Evolutionary conservation across 2,329 filamentous ascomycete species (phyloP), one percentile per base, ranked within the genome.

Genomic region (Penicillium fuscoglaucum): DNA sequence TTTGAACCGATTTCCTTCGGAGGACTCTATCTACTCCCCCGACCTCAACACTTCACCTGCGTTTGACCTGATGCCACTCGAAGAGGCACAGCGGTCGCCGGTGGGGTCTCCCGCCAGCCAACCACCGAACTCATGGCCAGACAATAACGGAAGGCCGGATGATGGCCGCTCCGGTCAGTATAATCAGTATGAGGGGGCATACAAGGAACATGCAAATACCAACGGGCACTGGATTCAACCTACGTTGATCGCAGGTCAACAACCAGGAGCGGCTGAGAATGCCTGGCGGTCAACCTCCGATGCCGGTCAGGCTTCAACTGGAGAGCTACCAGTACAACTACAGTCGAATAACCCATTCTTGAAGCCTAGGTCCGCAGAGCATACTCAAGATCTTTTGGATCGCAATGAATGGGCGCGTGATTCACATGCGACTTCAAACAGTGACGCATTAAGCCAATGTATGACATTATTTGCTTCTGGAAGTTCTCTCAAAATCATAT

Each of bases 331-430:
- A 0, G 61, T 68, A 33, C 71, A 70, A 46, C 64, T 77, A 26
- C 72, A 68, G 52, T 76, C 74, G 17, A 77, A 77, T 49, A 77
- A 77, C 40, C 75, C 75, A 6, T 77, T 77, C 44, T 46, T 76
- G 51, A 75, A 72, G 53, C 57, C 70, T 3, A 66, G 66, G 31
- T 60, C 60, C 4, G 44, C 49, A 28, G 53, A 67, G 21, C 54
- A 60, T 31, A 63, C 68, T 10, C 60, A 63, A 12, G 64, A 67
- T 28, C 60, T 66, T 13, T 65, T 61, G 52, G 63, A 67, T 8
- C 58, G 59, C 15, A 63, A 60, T 48, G 63, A 64, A 9, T 67
- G 61, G 66, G 60, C 59, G 24, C 60, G 59, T 31, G 37, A 61
- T 57, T 66, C 62, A 29, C 57, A 64, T 50, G 59, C 62, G 1